phyloP scores from a whole-genome alignment of 1,139 yeast species.

The Sugiyamaella novakii region DNA sequence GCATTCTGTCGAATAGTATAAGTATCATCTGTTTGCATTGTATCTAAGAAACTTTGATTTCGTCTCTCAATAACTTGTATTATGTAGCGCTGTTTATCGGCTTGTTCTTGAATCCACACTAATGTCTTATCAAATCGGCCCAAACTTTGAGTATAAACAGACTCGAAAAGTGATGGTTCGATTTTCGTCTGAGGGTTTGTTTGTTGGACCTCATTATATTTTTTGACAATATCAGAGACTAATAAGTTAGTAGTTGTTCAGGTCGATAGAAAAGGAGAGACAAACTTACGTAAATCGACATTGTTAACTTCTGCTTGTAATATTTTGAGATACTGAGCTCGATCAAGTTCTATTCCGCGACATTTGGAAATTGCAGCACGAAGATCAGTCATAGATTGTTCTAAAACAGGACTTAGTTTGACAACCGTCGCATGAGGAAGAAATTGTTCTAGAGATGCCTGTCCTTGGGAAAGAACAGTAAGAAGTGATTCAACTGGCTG shows the following conservation, averaged over 20 bases:
- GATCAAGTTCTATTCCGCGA: constrained; percentile 32
- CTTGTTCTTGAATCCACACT: constrained; percentile 45
- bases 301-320: constrained; percentile 37
- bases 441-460: constrained; percentile 43
- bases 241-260: constrained; percentile 12
- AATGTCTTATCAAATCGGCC: constrained; percentile 48
- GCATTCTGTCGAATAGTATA: constrained; percentile 50
- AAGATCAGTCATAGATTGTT: constrained; percentile 47
- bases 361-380: constrained; percentile 45
- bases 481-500: constrained; percentile 49
- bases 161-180: constrained; percentile 39
- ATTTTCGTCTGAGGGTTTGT: constrained; percentile 34
- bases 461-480: constrained; percentile 49
- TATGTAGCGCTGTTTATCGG: constrained; percentile 48
- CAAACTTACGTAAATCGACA: constrained; percentile 32
- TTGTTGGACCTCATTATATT: constrained; percentile 26
- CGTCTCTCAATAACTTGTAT: constrained; percentile 50
- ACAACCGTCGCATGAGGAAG: constrained; percentile 55
- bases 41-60: constrained; percentile 45
- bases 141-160: constrained; percentile 36
- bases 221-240: constrained; percentile 33
- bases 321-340: constrained; percentile 34
- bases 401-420: constrained; percentile 48
- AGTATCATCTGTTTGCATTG: constrained; percentile 38
- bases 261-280: too few species aligned